phyloP scores from a whole-genome alignment of 345 rosid genomes.

The Fremontodendron californicum region DNA sequence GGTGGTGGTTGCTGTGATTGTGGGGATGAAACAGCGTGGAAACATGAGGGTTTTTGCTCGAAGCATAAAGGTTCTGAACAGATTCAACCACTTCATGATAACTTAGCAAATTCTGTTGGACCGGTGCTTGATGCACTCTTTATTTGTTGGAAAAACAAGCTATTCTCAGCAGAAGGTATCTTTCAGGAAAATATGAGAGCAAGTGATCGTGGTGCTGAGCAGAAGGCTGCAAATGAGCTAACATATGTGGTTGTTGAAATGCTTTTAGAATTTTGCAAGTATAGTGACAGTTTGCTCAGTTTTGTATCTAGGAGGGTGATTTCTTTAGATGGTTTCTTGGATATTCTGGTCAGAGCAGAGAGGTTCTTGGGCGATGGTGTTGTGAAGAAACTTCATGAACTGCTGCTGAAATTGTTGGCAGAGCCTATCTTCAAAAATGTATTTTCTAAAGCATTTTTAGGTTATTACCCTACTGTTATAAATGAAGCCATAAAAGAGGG shows the following conservation, averaged over 20 bases:
- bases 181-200: slow-evolving; percentile 33
- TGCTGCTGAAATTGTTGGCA: slow-evolving; percentile 82
- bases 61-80: slow-evolving; percentile 89
- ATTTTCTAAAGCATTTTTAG: slow-evolving; percentile 74
- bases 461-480: slow-evolving; percentile 69
- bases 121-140: slow-evolving; percentile 79
- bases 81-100: slow-evolving; percentile 77
- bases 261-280: slow-evolving; percentile 74
- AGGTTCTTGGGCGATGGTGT: slow-evolving; percentile 52
- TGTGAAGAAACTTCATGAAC: slow-evolving; percentile 58
- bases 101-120: slow-evolving; percentile 55
- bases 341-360: slow-evolving; percentile 77
- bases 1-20: slow-evolving; percentile 98
- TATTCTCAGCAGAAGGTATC: slow-evolving; percentile 41
- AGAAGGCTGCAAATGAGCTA: slow-evolving; percentile 58
- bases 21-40: slow-evolving; percentile 98
- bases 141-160: slow-evolving; percentile 62
- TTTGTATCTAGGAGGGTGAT: slow-evolving; percentile 69
- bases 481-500: slow-evolving; percentile 55
- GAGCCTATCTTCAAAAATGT: slow-evolving; percentile 88
- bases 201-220: slow-evolving; percentile 27
- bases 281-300: slow-evolving; percentile 90
- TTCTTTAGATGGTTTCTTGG: slow-evolving; percentile 55
- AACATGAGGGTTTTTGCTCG: slow-evolving; percentile 91
- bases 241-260: slow-evolving; percentile 65